These are phyloP conservation scores for Fusarium pseudoanthophilum DNA, from an alignment of 2,329 filamentous ascomycete genomes.

Conservation along the genomic window DNA sequence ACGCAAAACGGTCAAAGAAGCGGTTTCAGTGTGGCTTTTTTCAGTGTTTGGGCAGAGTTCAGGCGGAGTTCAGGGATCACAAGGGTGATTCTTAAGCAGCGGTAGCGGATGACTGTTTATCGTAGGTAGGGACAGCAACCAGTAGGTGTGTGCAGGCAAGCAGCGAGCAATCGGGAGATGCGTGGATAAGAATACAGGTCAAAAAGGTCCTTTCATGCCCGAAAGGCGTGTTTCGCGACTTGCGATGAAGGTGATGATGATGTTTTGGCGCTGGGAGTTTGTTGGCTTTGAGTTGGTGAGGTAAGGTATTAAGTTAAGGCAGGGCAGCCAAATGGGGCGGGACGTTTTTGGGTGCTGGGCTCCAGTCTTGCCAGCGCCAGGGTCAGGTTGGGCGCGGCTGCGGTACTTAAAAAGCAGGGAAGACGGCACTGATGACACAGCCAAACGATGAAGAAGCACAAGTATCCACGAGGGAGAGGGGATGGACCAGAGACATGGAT, in stretches of 20 bases:
- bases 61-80: conserved; percentile 27
- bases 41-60: conserved; percentile 21
- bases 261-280: conserved; percentile 22
- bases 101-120: conserved; percentile 16
- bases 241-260: conserved; percentile 23
- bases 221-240: conserved; percentile 12
- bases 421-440: conserved; percentile 19
- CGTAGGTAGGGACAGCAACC: neutral
- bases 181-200: neutral
- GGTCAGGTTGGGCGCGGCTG: conserved; percentile 30
- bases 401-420: conserved; percentile 32
- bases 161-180: neutral
- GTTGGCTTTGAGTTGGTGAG: conserved; percentile 28
- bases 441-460: conserved; percentile 5
- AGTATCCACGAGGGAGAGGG: conserved; percentile 23
- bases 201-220: neutral
- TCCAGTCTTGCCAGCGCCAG: conserved; percentile 1
- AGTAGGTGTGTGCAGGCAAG: neutral
- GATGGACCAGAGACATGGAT: neutral
- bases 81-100: conserved; percentile 35
- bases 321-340: conserved; percentile 34
- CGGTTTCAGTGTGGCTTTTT: conserved; percentile 1
- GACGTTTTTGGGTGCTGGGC: conserved; percentile 26
- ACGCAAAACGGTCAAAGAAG: conserved; percentile 5
- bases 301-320: conserved; percentile 3